phyloP scores from a whole-genome alignment of 208 protist species.

The Crithidia mellificae region DNA sequence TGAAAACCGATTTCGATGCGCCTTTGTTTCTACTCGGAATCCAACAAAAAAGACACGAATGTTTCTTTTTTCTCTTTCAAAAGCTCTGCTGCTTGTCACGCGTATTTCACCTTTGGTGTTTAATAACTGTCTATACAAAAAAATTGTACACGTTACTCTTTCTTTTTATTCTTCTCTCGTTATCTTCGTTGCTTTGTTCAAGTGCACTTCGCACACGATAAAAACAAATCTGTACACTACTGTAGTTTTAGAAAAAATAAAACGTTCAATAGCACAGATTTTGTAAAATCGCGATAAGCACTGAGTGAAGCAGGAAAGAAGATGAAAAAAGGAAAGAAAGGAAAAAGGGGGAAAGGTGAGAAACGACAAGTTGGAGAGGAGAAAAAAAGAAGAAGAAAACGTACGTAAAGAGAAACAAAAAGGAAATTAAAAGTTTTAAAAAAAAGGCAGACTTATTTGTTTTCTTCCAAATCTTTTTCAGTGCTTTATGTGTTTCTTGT shows the following conservation, averaged over 20 bases:
- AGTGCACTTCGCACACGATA: no score
- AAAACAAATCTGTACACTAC: neutral
- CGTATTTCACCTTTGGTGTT: neutral
- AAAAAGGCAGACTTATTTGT: no score
- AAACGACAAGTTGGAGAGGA: neutral
- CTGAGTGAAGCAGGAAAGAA: neutral
- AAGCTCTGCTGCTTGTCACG: neutral
- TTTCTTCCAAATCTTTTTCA: no score
- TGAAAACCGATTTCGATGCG: neutral
- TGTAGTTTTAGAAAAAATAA: no score
- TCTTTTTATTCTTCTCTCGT: no score
- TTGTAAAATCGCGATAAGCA: neutral
- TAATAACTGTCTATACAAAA: no score
- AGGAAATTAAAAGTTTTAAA: neutral
- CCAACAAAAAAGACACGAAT: neutral
- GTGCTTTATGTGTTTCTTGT: no score
- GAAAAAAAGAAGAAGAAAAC: constrained; percentile 4
- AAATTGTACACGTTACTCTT: no score
- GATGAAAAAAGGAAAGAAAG: neutral
- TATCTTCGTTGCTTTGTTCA: no score
- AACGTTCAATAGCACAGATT: no score
- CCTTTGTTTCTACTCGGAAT: neutral
- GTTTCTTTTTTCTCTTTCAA: neutral
- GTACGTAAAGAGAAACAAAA: neutral
- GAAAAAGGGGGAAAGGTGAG: neutral